Evolutionary conservation across 768 basidiomycete species (phyloP).

Genomic region (Tephrocybe sp.): DNA sequence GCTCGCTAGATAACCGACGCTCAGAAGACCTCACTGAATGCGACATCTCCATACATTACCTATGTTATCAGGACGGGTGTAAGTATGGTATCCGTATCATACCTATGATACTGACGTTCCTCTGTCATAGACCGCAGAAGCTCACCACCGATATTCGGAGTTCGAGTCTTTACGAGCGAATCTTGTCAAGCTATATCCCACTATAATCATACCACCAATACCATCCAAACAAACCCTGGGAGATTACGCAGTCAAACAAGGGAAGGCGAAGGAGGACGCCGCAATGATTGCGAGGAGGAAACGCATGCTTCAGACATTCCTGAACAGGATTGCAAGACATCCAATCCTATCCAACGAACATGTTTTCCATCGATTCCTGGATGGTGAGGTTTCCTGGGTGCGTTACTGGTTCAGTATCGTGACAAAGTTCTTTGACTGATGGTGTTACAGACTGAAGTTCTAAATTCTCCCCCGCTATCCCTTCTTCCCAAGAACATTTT

Average conservation of each 20-base stretch:
- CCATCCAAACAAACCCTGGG: conserved; percentile 95
- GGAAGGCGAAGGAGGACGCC: conserved; percentile 94
- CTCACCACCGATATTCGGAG: conserved; percentile 93
- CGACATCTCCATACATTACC: conserved; percentile 89
- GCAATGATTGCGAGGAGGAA: conserved; percentile 89
- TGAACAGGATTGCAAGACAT: conserved; percentile 87
- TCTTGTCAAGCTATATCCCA: conserved; percentile 89
- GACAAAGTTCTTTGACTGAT: background rate
- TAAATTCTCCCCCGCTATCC: conserved; percentile 91
- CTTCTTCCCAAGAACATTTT: conserved; percentile 93
- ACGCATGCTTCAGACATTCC: conserved; percentile 93
- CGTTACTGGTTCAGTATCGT: conserved; percentile 24
- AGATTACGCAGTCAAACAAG: conserved; percentile 97
- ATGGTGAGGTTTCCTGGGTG: conserved; percentile 96
- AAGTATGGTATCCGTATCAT: conserved; percentile 19
- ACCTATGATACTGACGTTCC: conserved; percentile 1
- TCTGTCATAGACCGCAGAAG: conserved; percentile 64
- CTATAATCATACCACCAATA: conserved; percentile 95
- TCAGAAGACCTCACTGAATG: conserved; percentile 88
- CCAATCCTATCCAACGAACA: conserved; percentile 96
- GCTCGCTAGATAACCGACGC: conserved; percentile 83
- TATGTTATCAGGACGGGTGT: conserved; percentile 93
- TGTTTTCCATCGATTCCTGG: conserved; percentile 94
- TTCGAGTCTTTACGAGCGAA: conserved; percentile 90
- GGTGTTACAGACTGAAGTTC: conserved; percentile 74